Evolutionary conservation across 73 alveolate species (phyloP), one percentile per base, ranked within the genome.

Genomic region (Effrenium voratum): DNA sequence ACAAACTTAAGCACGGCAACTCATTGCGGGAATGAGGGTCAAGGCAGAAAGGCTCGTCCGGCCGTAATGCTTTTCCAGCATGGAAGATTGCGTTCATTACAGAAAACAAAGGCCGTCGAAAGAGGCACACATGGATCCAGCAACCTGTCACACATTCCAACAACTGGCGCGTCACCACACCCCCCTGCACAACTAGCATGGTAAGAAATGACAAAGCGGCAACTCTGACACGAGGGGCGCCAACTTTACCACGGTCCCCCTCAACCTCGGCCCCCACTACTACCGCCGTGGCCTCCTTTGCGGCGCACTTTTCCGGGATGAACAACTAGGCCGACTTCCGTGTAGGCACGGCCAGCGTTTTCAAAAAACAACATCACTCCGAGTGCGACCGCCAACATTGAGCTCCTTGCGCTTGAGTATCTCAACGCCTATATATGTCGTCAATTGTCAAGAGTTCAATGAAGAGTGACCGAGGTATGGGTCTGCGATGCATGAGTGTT

Each of bases 371-470:
- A 10, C 34, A 66, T 57, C 46, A 55, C 93, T 0, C 93, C 30
- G 44, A 2, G 13, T 0, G 34, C 10, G 1, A 28, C 13, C 8
- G 3, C 22, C 22, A 0, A 15, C 0, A n/a, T 3, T 0, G 1
- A 22, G 43, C 10, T 52, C 59, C 40, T 45, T 55, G 28, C 34
- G 46, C 0, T 36, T 43, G 28, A 55, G 22, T 34, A 8, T 2
- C 59, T 52, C 63, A 13, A 66, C 93, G 1, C 63, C 52, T 3
- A 60, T 5, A 19, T 57, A 85, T n/a, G 63, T 63, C 95, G 36
- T 87, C 95, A 32, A 60, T 43, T 1, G 95, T 68, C 45, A 87
- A 30, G 4, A 38, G 30, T 49, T 87, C 95, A 10, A 45, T 24
- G 34, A 63, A 55, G 36, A 19, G 72, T 5, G 84, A 83, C 1